These are phyloP conservation scores for Erysimum cheiri DNA, from an alignment of 441 rosid species.

Conservation along the genomic window DNA sequence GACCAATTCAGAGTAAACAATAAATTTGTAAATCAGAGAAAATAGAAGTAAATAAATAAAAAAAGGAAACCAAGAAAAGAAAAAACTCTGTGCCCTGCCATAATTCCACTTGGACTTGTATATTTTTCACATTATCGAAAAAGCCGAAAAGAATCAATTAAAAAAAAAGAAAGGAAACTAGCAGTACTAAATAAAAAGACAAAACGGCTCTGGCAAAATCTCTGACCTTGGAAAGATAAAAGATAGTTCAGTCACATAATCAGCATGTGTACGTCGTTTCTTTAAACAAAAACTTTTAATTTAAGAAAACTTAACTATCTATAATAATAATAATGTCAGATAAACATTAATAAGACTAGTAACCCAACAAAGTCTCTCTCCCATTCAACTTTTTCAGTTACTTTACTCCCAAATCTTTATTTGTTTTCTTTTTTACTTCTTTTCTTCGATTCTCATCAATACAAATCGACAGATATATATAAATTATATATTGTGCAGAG, in stretches of 20 bases:
- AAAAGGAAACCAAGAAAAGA: background rate
- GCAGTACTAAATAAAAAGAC: conserved; percentile 44
- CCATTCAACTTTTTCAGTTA: conserved; percentile 44
- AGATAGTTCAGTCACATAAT: conserved; percentile 78
- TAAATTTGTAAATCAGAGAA: conserved; percentile 26
- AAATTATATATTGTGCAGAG: conserved; percentile 26
- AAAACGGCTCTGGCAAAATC: conserved; percentile 60
- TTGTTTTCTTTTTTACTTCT: background rate
- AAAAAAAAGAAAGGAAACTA: background rate
- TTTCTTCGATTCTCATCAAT: conserved; percentile 38
- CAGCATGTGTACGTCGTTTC: conserved; percentile 83
- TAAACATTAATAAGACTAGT: conserved; percentile 23
- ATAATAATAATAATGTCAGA: conserved; percentile 21
- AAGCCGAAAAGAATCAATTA: conserved; percentile 18
- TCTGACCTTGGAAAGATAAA: conserved; percentile 69
- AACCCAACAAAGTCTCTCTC: conserved; percentile 36
- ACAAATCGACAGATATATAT: conserved; percentile 28
- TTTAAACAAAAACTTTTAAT: conserved; percentile 17
- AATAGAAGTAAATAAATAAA: background rate
- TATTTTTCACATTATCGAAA: conserved; percentile 42
- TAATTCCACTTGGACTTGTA: conserved; percentile 46
- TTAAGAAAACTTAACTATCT: conserved; percentile 20
- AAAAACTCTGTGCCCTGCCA: conserved; percentile 29
- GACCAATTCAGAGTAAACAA: conserved; percentile 52
- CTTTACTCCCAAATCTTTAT: conserved; percentile 43